phyloP scores from a whole-genome alignment of 2,329 filamentous ascomycete species.

The Piedraia hortae region DNA sequence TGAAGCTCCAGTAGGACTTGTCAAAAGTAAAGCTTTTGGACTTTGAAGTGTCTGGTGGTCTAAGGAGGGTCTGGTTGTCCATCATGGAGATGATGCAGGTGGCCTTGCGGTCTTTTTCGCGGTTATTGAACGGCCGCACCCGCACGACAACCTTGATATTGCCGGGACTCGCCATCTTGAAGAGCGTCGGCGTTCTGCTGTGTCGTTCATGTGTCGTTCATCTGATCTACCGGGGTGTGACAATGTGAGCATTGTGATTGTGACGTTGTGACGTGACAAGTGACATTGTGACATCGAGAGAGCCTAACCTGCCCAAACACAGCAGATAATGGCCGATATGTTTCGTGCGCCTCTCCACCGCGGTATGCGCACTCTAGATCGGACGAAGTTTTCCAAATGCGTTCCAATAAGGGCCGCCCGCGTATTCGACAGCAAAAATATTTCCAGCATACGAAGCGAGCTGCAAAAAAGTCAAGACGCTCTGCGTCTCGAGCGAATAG shows the following conservation, averaged over 20 bases:
- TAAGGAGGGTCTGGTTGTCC: conserved; percentile 66
- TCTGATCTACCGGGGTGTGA: conserved; percentile 3
- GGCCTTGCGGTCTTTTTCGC: conserved; percentile 66
- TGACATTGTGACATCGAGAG: too few species aligned
- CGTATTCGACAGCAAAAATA: conserved; percentile 46
- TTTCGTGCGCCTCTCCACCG: conserved; percentile 62
- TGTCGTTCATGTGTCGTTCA: too few species aligned
- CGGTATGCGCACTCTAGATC: conserved; percentile 55
- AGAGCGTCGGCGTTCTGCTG: too few species aligned
- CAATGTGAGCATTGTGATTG: not conserved
- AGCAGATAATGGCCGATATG: conserved; percentile 18
- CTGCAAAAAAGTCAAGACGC: conserved; percentile 39
- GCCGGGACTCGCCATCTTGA: conserved; percentile 13
- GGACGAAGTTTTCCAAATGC: conserved; percentile 52
- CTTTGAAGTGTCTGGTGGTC: conserved; percentile 47
- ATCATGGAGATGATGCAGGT: conserved; percentile 98
- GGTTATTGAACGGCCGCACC: conserved; percentile 68
- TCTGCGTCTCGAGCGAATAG: conserved; percentile 34
- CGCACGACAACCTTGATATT: conserved; percentile 99
- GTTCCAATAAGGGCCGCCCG: conserved; percentile 54
- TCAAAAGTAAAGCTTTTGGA: conserved; percentile 86
- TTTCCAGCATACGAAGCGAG: conserved; percentile 40
- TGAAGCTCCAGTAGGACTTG: conserved; percentile 93
- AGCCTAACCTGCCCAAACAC: too few species aligned
- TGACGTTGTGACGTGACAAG: conserved; percentile 1